phyloP scores from a whole-genome alignment of 805 yeast species.

The Kuraishia hungarica region DNA sequence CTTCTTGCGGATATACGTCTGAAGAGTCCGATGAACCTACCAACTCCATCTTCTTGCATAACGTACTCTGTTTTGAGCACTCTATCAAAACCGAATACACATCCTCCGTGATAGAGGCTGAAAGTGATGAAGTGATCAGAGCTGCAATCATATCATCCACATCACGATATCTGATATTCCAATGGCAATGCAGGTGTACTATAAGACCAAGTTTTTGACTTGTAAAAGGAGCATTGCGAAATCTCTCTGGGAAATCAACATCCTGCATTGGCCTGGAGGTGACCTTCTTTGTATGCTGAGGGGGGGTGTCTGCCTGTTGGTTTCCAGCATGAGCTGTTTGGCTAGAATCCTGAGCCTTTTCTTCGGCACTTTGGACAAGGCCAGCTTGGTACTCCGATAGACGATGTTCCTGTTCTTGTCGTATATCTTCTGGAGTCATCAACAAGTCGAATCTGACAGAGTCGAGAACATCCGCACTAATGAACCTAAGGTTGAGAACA shows the following conservation, averaged over 20 bases:
- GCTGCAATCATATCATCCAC: background rate
- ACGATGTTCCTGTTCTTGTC: background rate
- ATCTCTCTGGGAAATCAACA: background rate
- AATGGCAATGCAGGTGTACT: background rate
- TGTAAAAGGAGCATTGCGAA: background rate
- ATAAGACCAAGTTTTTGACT: background rate
- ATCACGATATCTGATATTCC: background rate
- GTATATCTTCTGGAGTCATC: background rate
- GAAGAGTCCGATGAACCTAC: no score
- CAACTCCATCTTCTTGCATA: background rate
- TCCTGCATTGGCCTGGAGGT: background rate
- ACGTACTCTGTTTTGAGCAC: background rate
- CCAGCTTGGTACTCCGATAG: background rate
- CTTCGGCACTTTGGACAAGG: background rate
- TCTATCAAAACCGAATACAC: background rate
- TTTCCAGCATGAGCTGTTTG: background rate
- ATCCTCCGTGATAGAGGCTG: background rate
- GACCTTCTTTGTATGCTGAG: background rate
- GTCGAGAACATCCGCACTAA: background rate
- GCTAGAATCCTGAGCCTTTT: no score
- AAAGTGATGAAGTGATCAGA: background rate
- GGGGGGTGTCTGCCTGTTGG: background rate
- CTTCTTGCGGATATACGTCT: background rate
- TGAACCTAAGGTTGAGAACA: background rate
- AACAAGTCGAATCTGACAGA: background rate